Base-by-base conservation (phyloP, 1,284 basidiomycete species). In the Cutaneotrichosporon arboriforme region DNA sequence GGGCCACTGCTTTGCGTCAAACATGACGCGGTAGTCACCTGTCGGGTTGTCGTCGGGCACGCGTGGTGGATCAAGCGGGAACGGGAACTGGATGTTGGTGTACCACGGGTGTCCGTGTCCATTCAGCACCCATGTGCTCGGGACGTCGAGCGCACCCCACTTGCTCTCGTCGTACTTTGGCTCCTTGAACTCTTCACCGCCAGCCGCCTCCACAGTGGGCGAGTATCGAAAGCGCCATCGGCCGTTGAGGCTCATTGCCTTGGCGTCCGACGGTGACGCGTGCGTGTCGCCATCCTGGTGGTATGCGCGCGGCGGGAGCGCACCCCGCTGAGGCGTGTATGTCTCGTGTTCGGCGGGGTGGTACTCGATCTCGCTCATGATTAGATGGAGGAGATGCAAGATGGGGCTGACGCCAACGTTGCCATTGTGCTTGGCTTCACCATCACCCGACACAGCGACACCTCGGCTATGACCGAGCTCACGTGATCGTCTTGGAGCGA, bases 161-260 rank as follows among this genome's bases (percentile, higher is more conserved):
- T 21, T 31, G 26, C 26, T 31, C 26, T 31, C 26, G 26, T 31
- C 26, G 10, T 31, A 31, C 26, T 45, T 45, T 1, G 43, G 26
- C 26, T 33, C 26, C 26, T 33, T 35, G 17, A 18, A 3, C 45
- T 50, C 56, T n/a, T 54, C 54, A 7, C 41, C 53, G 10, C 50
- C 51, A 2, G 33, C n/a, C 18, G 13, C 37, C 3, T 26, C 33
- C 12, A 42, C 39, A 1, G 52, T 53, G 10, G 52, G 40, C 1
- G 56, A 57, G 41, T 51, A 48, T n/a, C 60, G 58, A 46, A 64
- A 64, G 12, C 36, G 40, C 58, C 58, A 64, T 22, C 51, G 33
- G 38, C 52, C 62, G 40, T 64, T 60, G 41, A 64, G 60, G 51
- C 51, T 39, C 31, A 51, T 33, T 8, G 42, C 14, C 1, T 36